Conservation (phyloP, 805 yeast species). For the Myxozyma nipponensis region DNA sequence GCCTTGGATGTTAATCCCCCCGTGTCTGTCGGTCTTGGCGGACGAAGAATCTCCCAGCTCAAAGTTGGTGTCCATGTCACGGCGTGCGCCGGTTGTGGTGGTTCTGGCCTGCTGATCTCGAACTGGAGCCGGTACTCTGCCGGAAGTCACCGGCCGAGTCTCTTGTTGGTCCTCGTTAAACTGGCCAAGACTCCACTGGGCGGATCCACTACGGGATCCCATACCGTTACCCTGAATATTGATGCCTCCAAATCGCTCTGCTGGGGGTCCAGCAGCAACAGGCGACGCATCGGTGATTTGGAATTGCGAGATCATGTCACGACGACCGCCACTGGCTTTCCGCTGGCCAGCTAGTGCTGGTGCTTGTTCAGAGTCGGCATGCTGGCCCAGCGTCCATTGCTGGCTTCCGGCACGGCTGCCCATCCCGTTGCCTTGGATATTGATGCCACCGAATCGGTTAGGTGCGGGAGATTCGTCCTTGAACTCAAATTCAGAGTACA, state of each 20-base stretch:
- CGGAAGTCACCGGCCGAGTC: background rate
- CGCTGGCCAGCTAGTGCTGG: constrained; percentile 1
- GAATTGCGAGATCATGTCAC: constrained; percentile 8
- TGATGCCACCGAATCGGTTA: constrained; percentile 11
- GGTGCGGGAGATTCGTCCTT: constrained; percentile 16
- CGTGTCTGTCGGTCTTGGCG: background rate
- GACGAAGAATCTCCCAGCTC: constrained; percentile 11
- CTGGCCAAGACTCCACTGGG: constrained; percentile 9
- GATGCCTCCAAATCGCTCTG: constrained; percentile 19
- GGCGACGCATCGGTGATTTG: constrained; percentile 13
- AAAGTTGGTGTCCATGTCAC: constrained; percentile 7
- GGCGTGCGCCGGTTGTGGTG: constrained; percentile 2
- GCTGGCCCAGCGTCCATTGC: constrained; percentile 2
- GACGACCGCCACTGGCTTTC: constrained; percentile 6
- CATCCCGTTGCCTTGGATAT: constrained; percentile 25
- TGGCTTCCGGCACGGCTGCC: constrained; percentile 5
- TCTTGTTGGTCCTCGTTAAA: constrained; percentile 8
- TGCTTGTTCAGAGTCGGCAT: constrained; percentile 5
- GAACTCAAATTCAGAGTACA: constrained; percentile 9
- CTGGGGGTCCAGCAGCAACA: constrained; percentile 15
- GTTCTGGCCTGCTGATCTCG: constrained; percentile 2
- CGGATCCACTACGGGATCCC: constrained; percentile 13
- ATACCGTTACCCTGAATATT: constrained; percentile 25
- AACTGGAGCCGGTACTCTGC: background rate
- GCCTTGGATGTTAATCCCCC: constrained; percentile 20